Base-by-base conservation (phyloP, 176 grass and related monocot genomes). In the Secale cereale region DNA sequence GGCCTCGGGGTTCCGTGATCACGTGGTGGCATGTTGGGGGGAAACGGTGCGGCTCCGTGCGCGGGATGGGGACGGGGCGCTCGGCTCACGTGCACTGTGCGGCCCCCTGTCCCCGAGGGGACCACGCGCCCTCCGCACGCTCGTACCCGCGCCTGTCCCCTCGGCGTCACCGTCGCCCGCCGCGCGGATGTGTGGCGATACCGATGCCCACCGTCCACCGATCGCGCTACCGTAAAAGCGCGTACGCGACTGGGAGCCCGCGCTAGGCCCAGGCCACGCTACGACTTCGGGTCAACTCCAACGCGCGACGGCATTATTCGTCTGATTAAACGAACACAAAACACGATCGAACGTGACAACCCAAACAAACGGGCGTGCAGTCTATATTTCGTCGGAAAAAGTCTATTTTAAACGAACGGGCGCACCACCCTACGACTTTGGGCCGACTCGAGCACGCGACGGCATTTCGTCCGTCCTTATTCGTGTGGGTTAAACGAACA, bases 41-140 rank as follows among this genome's bases (percentile, higher is more conserved):
- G 19, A 25, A 29, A 13, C 46, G 70, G 59, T n/a, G 70, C 19
- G 67, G 68, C 40, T 81, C 78, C 85, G 78, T 75, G 77, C 65
- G 68, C 14, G 8, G 28, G 48, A 52, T 52, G 68, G 59, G 40
- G 84, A 74, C 70, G 70, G 69, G 69, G 5, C 69, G 23, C 69
- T 23, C 16, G 43, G 63, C 76, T 81, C 78, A 87, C 79, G 85
- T 87, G 85, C 85, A 17, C 23, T 70, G 15, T 43, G 33, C 62
- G n/a, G 65, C 84, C 23, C 39, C 39, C 40, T 74, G 70, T 48
- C 67, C 10, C 4, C 20, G 67, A 9, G 19, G 65, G 66, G 66
- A 33, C 66, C 65, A n/a, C 20, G 46, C 64, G 19, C 50, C 2
- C 54, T 54, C 7, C 75, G 23, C 85, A 39, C 60, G 61, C 68